Conservation (phyloP, 495 filamentous ascomycete genomes). For the Endocarpon pusillum region DNA sequence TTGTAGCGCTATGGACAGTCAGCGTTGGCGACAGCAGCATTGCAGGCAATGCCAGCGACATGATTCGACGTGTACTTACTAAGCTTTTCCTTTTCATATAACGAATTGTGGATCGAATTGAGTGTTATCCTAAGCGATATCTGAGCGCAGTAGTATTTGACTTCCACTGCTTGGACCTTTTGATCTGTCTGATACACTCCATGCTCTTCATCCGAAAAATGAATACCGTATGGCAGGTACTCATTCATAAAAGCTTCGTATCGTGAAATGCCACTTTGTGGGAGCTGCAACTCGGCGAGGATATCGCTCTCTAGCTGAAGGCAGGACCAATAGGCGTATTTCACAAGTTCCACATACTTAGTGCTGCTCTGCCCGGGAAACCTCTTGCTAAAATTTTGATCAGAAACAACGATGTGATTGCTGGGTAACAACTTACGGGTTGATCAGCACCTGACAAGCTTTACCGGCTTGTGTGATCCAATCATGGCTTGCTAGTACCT, state of each 20-base stretch:
- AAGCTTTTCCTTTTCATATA: no score
- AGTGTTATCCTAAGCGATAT: no score
- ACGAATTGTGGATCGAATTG: no score
- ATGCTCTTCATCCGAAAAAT: no score
- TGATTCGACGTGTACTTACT: no score
- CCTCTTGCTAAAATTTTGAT: constrained; percentile 7
- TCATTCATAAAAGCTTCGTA: constrained; percentile 39
- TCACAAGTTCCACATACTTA: constrained; percentile 47
- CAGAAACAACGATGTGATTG: no score
- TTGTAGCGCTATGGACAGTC: not conserved
- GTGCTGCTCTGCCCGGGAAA: constrained; percentile 10
- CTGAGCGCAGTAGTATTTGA: no score
- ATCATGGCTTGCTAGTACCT: constrained; percentile 76
- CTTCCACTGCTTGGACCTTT: no score
- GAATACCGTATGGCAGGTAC: no score
- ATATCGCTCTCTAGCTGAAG: constrained; percentile 92
- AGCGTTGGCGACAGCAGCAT: no score
- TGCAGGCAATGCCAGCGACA: no score
- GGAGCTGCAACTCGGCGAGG: constrained; percentile 70
- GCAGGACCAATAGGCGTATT: constrained; percentile 86
- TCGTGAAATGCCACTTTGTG: constrained; percentile 60
- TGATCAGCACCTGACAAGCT: constrained; percentile 58
- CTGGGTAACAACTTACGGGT: constrained; percentile 44
- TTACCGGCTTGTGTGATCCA: constrained; percentile 72
- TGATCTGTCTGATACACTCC: no score